A percentile compares a stretch with the other conserved stretches of the same genome.
Conservation (phyloP, 129 eudicot species). For the Flaveria bidentis region DNA sequence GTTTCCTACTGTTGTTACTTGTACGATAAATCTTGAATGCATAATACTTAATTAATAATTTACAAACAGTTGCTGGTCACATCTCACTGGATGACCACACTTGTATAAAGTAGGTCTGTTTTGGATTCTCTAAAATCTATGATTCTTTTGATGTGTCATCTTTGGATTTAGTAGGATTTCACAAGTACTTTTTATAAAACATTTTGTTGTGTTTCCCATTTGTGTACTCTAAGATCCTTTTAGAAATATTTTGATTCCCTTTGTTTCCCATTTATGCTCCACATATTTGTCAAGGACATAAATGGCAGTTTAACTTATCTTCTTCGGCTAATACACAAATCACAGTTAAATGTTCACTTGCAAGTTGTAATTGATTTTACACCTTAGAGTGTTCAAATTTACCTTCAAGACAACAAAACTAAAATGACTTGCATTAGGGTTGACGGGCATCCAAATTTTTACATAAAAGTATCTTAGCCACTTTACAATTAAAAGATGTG, state of each 20-base stretch:
- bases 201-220: constrained; percentile 30
- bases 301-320: background rate
- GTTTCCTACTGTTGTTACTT: background rate
- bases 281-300: constrained; percentile 6
- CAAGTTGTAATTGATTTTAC: too few relatives aligned
- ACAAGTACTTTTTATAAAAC: constrained; percentile 21
- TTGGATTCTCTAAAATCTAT: constrained; percentile 28
- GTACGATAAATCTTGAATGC: constrained; percentile 15
- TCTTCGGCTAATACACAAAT: background rate
- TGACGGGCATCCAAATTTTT: too few relatives aligned
- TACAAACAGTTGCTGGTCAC: constrained; percentile 25
- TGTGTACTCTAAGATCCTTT: constrained; percentile 27
- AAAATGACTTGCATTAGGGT: too few relatives aligned
- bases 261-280: constrained; percentile 22
- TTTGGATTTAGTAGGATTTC: constrained; percentile 36
- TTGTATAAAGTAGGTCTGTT: constrained; percentile 20
- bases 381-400: too few relatives aligned
- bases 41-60: background rate
- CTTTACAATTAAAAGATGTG: too few relatives aligned
- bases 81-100: constrained; percentile 35
- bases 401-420: too few relatives aligned
- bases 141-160: constrained; percentile 25
- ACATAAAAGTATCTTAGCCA: too few relatives aligned
- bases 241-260: constrained; percentile 26
- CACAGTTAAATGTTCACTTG: background rate